Conservation (phyloP, 441 rosid species). For the Flueggea neowawraea region DNA sequence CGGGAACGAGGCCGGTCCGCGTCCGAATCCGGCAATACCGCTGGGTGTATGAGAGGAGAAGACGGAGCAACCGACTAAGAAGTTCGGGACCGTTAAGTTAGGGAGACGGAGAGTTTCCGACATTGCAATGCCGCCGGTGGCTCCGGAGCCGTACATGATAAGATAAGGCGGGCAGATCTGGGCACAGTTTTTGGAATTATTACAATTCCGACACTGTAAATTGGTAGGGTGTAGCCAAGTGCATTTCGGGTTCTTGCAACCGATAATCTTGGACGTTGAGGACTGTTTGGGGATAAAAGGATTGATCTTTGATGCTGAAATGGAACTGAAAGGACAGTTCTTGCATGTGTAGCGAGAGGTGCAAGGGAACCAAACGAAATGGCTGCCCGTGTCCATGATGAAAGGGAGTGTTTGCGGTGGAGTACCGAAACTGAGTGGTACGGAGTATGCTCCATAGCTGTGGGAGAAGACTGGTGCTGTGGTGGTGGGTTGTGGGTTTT, state of each 20-base stretch:
- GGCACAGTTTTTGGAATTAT: constrained; percentile 19
- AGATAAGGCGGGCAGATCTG: constrained; percentile 43
- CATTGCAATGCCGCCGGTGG: constrained; percentile 40
- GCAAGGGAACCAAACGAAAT: constrained; percentile 59
- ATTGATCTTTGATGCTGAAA: constrained; percentile 8
- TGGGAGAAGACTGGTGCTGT: constrained; percentile 28
- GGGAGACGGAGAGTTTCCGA: constrained; percentile 32
- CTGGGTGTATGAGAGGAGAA: constrained; percentile 43
- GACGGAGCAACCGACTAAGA: constrained; percentile 54
- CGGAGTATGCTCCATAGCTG: constrained; percentile 37
- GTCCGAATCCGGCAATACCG: constrained; percentile 59
- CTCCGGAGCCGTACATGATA: constrained; percentile 44
- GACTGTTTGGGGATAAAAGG: constrained; percentile 35
- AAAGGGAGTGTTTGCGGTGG: constrained; percentile 48
- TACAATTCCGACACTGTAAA: constrained; percentile 18
- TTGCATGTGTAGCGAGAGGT: constrained; percentile 42
- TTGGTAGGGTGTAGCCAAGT: constrained; percentile 33
- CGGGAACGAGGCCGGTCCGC: constrained; percentile 42
- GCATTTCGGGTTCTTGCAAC: constrained; percentile 42
- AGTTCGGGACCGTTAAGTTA: constrained; percentile 17
- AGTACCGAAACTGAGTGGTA: constrained; percentile 40
- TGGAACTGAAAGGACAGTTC: constrained; percentile 21
- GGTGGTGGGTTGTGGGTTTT: constrained; percentile 16
- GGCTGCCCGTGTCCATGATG: constrained; percentile 58
- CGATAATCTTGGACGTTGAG: constrained; percentile 29